Percentiles rank a stretch among this genome's conserved stretches.
These are phyloP conservation scores for Penicillium coffeae DNA, from an alignment of 495 filamentous ascomycete genomes.

Conservation along the genomic window DNA sequence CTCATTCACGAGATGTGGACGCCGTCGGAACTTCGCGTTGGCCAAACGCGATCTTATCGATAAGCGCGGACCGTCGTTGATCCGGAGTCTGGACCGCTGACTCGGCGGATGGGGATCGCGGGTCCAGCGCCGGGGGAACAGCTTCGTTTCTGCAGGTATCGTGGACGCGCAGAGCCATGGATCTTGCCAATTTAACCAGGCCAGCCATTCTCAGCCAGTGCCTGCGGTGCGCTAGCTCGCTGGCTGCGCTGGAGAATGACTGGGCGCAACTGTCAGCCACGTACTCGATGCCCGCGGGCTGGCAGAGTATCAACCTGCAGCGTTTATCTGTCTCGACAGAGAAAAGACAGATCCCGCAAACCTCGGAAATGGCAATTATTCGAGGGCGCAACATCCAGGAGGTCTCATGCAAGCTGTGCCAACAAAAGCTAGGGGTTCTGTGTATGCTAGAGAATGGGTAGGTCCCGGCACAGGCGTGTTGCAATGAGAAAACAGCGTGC, in stretches of 20 bases:
- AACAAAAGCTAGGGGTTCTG: slow-evolving; percentile 40
- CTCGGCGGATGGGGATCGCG: slow-evolving; percentile 8
- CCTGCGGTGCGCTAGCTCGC: slow-evolving; percentile 42
- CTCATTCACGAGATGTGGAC: no score
- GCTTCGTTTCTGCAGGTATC: neutral
- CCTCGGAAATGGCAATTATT: slow-evolving; percentile 37
- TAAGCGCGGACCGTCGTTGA: neutral
- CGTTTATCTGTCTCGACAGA: slow-evolving; percentile 41
- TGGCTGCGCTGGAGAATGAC: slow-evolving; percentile 47
- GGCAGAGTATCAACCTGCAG: slow-evolving; percentile 43
- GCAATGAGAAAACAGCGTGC: neutral
- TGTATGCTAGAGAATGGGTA: slow-evolving; percentile 41
- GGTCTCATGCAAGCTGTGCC: slow-evolving; percentile 42
- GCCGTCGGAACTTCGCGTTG: no score
- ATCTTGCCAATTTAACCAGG: slow-evolving; percentile 35
- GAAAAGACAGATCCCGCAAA: slow-evolving; percentile 40
- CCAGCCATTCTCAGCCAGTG: slow-evolving; percentile 43
- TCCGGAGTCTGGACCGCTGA: slow-evolving; percentile 19
- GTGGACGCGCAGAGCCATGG: slow-evolving; percentile 27
- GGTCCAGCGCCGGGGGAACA: neutral
- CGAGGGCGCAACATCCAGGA: slow-evolving; percentile 43
- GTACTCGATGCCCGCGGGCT: slow-evolving; percentile 39
- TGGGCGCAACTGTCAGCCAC: slow-evolving; percentile 44
- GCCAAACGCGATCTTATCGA: no score
- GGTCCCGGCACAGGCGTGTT: slow-evolving; percentile 9